A percentile compares a stretch with the other conserved stretches of the same genome.
Evolutionary conservation across 2,329 filamentous ascomycete species (phyloP).

Genomic region (Alternaria burnsii): DNA sequence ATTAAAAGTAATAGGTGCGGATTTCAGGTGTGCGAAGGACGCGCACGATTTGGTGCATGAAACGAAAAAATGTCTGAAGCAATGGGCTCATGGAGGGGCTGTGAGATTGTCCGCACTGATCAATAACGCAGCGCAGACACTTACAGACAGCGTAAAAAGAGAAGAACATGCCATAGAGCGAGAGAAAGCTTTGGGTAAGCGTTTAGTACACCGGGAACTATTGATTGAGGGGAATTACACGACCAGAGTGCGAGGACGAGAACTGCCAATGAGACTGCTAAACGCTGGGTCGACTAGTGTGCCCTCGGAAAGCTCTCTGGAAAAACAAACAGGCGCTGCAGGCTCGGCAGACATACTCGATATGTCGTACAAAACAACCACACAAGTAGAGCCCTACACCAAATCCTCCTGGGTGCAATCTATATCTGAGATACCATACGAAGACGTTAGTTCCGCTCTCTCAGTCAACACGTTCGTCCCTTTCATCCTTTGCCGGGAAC

Average conservation of each 20-base stretch:
- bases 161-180: conserved; percentile 8
- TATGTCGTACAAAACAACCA: neutral
- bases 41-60: conserved; percentile 13
- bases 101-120: conserved; percentile 7
- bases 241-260: conserved; percentile 14
- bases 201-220: neutral
- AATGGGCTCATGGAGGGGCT: conserved; percentile 8
- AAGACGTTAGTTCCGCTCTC: conserved; percentile 25
- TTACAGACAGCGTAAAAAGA: conserved; percentile 22
- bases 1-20: conserved; percentile 13
- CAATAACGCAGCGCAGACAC: conserved; percentile 26
- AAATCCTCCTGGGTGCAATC: conserved; percentile 24
- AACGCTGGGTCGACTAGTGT: neutral
- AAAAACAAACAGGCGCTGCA: neutral
- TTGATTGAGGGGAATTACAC: conserved; percentile 14
- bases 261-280: conserved; percentile 3
- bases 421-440: conserved; percentile 23
- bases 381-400: conserved; percentile 8
- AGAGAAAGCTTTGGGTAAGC: conserved; percentile 3
- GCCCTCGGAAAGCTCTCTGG: neutral
- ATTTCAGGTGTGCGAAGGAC: conserved; percentile 17
- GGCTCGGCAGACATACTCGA: neutral
- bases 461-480: conserved; percentile 25
- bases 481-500: conserved; percentile 23
- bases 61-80: conserved; percentile 16